A percentile compares a stretch with the other conserved stretches of the same genome.
phyloP scores from a whole-genome alignment of 1,284 basidiomycete genomes.

The Irpex lacteus region DNA sequence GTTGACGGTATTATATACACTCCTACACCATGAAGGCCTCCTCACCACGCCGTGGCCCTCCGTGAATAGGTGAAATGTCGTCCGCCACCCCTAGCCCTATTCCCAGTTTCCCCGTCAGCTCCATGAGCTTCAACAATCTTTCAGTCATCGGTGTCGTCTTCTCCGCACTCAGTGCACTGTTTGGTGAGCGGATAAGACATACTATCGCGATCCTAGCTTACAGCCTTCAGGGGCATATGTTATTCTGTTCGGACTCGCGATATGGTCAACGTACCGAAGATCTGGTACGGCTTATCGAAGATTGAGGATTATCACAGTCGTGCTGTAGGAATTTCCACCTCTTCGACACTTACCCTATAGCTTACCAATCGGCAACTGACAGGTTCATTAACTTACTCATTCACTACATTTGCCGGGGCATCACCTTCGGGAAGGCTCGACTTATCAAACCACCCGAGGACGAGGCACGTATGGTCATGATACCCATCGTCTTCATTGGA shows the following conservation, averaged over 20 bases:
- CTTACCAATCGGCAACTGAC: neutral
- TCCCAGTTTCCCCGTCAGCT: neutral
- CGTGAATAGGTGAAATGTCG: neutral
- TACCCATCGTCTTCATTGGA: neutral
- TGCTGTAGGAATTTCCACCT: neutral
- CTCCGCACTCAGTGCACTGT: conserved; percentile 8
- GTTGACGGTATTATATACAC: neutral
- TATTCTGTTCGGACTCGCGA: neutral
- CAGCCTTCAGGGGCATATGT: neutral
- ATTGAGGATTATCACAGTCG: neutral
- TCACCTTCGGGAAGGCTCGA: neutral
- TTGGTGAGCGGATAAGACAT: neutral
- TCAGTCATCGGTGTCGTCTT: conserved; percentile 2
- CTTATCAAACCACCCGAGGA: neutral
- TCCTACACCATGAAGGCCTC: neutral
- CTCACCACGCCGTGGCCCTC: neutral
- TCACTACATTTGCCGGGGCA: conserved; percentile 1
- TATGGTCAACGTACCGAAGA: neutral
- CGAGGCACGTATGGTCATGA: neutral
- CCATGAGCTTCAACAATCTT: conserved; percentile 1
- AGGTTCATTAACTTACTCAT: neutral
- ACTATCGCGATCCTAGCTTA: neutral
- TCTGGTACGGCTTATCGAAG: neutral
- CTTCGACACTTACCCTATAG: no score
- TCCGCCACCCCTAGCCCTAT: neutral